Evolutionary conservation across 2,329 filamentous ascomycete species (phyloP), one percentile per base, ranked within the genome.

Genomic region (Talaromyces funiculosus): DNA sequence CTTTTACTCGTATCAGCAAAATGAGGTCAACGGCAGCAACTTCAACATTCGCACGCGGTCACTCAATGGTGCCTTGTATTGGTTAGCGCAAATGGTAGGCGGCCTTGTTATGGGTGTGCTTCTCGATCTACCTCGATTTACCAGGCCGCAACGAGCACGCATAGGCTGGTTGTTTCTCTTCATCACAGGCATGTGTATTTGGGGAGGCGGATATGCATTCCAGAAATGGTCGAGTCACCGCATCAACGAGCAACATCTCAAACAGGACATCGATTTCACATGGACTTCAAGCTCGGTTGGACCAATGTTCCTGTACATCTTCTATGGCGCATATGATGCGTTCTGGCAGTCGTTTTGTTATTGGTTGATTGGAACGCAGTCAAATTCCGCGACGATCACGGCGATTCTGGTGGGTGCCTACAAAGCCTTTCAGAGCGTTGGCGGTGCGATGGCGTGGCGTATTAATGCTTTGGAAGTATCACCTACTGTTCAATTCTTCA

Each of bases 301-400:
- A 0, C 86, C 86, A 9, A 86, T 89, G 67, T 84, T 88, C 67
- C 76, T 89, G 12, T 89, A 88, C 76, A 85, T 88, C 69, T 88
- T 87, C 73, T 89, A 88, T 69, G 86, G 87, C 35, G 81, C 84
- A 64, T 87, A 85, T 67, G 87, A 89, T 69, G 84, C 86, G 0
- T 78, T 85, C n/a, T 89, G 85, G 85, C 86, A 89, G 70, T 83
- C 82, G 3, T 82, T 77, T 64, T 83, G 84, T 55, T 87, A 88
- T 76, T 88, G 85, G 85, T 67, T 80, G 22, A 77, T 81, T 59
- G 78, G 79, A 12, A 75, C 78, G 2, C 72, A 73, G 63, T 78
- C 74, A 14, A 79, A 81, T 67, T 76, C 71, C 14, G 70, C 77
- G 0, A 72, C 70, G 0, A 66, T 73, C 4, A 72, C 76, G 0